Conservation (phyloP, 1,284 basidiomycete species). For the Tremellales sp. region DNA sequence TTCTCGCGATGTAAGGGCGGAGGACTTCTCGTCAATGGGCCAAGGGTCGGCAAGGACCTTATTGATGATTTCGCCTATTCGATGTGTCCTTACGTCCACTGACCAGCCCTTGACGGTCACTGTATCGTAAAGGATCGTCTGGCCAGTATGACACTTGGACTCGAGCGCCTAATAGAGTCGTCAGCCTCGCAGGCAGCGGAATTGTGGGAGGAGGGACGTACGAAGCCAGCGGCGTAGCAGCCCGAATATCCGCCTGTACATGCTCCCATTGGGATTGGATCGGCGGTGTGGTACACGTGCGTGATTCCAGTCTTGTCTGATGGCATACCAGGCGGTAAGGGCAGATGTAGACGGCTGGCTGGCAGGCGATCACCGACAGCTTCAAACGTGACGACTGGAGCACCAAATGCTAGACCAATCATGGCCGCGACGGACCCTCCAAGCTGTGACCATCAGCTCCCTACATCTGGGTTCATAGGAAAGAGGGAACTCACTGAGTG, state of each 20-base stretch:
- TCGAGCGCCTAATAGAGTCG: constrained; percentile 40
- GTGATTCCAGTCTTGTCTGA: constrained; percentile 49
- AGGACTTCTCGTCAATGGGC: constrained; percentile 40
- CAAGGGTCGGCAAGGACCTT: constrained; percentile 71
- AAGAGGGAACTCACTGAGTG: constrained; percentile 58
- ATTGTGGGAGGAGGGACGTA: constrained; percentile 8
- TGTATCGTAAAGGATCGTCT: constrained; percentile 82
- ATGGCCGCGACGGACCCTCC: constrained; percentile 84
- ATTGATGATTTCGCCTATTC: constrained; percentile 70
- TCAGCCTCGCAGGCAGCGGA: neutral
- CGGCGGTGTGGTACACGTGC: constrained; percentile 57
- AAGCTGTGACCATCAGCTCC: constrained; percentile 48
- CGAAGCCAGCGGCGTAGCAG: constrained; percentile 50
- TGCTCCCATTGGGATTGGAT: constrained; percentile 50
- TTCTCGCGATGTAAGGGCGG: neutral
- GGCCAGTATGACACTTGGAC: constrained; percentile 70
- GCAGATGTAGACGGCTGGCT: constrained; percentile 79
- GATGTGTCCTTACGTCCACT: constrained; percentile 71
- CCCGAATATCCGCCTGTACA: constrained; percentile 50
- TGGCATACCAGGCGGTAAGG: constrained; percentile 54
- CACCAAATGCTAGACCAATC: constrained; percentile 86
- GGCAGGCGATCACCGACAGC: constrained; percentile 87
- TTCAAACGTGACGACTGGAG: constrained; percentile 84
- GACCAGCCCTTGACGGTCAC: constrained; percentile 77
- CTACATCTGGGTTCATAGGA: neutral